Evolutionary conservation across 345 rosid species (phyloP).

Genomic region (Moricandia moricandioides): DNA sequence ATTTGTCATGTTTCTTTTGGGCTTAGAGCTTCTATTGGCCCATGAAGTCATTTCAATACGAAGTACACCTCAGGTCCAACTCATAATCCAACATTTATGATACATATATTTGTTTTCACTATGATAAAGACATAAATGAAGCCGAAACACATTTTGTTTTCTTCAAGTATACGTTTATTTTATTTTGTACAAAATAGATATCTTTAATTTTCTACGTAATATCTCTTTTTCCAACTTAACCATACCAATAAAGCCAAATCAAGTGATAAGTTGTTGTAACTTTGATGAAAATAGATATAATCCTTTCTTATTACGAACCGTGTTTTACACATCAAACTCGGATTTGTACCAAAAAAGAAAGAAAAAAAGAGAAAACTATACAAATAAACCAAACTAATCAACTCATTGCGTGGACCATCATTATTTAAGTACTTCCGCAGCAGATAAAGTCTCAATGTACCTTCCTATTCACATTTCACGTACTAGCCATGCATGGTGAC

Average conservation of each 20-base stretch:
- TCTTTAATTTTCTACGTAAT: background rate
- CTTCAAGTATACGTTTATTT: background rate
- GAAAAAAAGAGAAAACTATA: conserved; percentile 6
- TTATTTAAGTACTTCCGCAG: conserved; percentile 33
- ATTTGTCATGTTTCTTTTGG: background rate
- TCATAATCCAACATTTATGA: background rate
- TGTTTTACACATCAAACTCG: conserved; percentile 33
- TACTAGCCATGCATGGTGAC: conserved; percentile 25
- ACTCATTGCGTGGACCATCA: conserved; percentile 30
- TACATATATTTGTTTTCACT: background rate
- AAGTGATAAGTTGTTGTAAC: background rate
- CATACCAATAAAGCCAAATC: background rate
- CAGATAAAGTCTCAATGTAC: conserved; percentile 28
- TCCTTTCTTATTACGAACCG: conserved; percentile 37
- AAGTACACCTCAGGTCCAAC: conserved; percentile 19
- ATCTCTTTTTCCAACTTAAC: background rate
- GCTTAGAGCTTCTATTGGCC: background rate
- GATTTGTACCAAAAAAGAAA: conserved; percentile 26
- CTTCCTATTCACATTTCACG: conserved; percentile 35
- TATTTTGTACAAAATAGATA: background rate
- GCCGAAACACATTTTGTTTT: background rate
- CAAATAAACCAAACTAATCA: conserved; percentile 34
- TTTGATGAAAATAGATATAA: background rate
- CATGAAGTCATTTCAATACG: background rate
- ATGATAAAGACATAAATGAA: too few species aligned